Evolutionary conservation across 345 rosid species (phyloP), one percentile per base, ranked within the genome.

Genomic region (Hirschfeldia incana): DNA sequence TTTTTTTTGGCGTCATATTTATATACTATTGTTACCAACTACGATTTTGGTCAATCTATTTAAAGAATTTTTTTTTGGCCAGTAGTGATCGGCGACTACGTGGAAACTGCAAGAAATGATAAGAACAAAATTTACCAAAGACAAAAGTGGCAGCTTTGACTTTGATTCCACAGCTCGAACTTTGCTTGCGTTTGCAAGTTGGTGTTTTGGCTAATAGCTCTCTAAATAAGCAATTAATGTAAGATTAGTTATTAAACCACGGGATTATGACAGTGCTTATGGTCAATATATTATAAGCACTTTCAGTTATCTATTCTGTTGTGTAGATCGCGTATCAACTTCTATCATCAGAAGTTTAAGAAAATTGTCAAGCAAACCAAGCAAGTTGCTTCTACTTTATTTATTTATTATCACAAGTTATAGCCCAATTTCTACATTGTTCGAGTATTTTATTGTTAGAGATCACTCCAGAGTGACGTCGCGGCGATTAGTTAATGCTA

Each of bases 121-220:
- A 68, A 79, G 60, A 61, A 79, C 78, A 73, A 49, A 49, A 36
- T 0, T 62, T 42, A 79, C 57, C 0, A 67, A 46, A 67, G 46
- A 16, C 82, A 61, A 79, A 60, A 67, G 78, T 73, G 46, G 75
- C 70, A 61, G 82, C 74, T 75, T 80, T 80, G 76, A 75, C 72
- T 80, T 69, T 75, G 62, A 70, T 28, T 69, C 75, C 59, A 79
- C 72, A 51, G n/a, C 34, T 49, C 44, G 34, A 73, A 67, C 39
- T 53, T 51, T 64, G 67, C 15, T 74, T 68, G 70, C 71, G 72
- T 62, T 33, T 49, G 62, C 72, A 36, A 61, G 51, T 61, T 74
- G 70, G 36, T 30, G 70, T 79, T 67, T 73, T 17, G 8, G 8
- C 74, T 34, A 60, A 60, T 4, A 67, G 15, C 27, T 72, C 26